Percentiles rank a stretch among this genome's conserved stretches.
phyloP scores from a whole-genome alignment of 768 basidiomycete species.

The Suillus alpinus region DNA sequence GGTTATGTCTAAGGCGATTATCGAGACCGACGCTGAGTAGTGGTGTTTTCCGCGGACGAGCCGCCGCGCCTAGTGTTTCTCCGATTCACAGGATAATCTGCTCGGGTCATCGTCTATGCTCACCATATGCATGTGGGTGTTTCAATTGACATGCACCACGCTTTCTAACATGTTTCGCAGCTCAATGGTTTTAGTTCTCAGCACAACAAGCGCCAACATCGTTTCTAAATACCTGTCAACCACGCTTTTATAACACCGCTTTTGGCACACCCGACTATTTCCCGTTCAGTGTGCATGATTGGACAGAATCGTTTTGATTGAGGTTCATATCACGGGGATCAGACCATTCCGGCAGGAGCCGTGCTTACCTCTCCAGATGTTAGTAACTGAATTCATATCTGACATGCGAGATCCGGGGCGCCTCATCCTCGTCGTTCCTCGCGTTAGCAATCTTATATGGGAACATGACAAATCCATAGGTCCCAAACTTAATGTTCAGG shows the following conservation, averaged over 20 bases:
- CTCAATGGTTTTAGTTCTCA: background rate
- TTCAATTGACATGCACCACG: background rate
- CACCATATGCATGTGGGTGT: background rate
- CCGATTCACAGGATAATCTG: background rate
- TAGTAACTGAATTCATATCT: background rate
- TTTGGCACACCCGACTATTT: background rate
- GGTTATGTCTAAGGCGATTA: background rate
- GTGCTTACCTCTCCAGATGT: background rate
- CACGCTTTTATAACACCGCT: background rate
- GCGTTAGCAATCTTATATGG: background rate
- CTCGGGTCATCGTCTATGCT: background rate
- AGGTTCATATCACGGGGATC: background rate
- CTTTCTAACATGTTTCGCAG: background rate
- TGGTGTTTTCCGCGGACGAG: background rate
- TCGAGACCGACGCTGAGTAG: conserved; percentile 4
- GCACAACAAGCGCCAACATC: background rate
- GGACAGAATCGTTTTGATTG: background rate
- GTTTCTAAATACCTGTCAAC: background rate
- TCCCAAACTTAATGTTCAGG: background rate
- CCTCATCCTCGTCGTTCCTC: background rate
- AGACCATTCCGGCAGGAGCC: background rate
- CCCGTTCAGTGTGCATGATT: background rate
- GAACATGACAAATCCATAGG: background rate
- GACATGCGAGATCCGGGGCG: background rate
- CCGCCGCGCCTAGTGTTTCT: background rate